Evolutionary conservation across 176 grass and related monocot species (phyloP).

Genomic region (Aegilops sharonensis): DNA sequence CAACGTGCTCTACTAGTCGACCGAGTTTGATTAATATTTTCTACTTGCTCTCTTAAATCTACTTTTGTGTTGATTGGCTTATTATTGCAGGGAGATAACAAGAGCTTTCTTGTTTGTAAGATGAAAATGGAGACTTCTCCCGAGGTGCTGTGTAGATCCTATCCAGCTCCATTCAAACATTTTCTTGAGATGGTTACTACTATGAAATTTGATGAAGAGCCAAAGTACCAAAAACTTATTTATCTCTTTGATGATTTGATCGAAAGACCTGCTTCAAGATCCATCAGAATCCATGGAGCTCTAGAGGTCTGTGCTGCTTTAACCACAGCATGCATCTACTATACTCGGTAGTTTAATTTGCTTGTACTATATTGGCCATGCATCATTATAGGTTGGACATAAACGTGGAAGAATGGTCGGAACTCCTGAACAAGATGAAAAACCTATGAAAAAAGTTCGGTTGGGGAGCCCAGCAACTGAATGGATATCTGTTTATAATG

Average conservation of each 20-base stretch:
- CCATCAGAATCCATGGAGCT: slow-evolving; percentile 66
- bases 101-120: slow-evolving; percentile 88
- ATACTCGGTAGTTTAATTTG: slow-evolving; percentile 12
- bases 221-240: slow-evolving; percentile 71
- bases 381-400: slow-evolving; percentile 51
- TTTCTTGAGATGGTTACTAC: slow-evolving; percentile 75
- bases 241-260: slow-evolving; percentile 69
- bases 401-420: slow-evolving; percentile 58
- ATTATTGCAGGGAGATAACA: slow-evolving; percentile 62
- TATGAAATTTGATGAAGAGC: slow-evolving; percentile 88
- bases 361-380: slow-evolving; percentile 1
- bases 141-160: slow-evolving; percentile 49
- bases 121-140: slow-evolving; percentile 81
- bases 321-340: neutral
- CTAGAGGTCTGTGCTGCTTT: slow-evolving; percentile 47
- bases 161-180: slow-evolving; percentile 69
- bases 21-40: slow-evolving; percentile 1
- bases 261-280: slow-evolving; percentile 43
- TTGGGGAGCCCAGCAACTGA: slow-evolving; percentile 58
- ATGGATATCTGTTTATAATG: slow-evolving; percentile 88
- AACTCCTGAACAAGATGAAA: slow-evolving; percentile 61
- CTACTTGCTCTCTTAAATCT: neutral
- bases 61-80: slow-evolving; percentile 22
- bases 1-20: neutral
- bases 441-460: slow-evolving; percentile 63